A percentile compares a stretch with the other conserved stretches of the same genome.
These are phyloP conservation scores for Verticillium isaacii DNA, from an alignment of 2,329 filamentous ascomycete species.

Conservation along the genomic window DNA sequence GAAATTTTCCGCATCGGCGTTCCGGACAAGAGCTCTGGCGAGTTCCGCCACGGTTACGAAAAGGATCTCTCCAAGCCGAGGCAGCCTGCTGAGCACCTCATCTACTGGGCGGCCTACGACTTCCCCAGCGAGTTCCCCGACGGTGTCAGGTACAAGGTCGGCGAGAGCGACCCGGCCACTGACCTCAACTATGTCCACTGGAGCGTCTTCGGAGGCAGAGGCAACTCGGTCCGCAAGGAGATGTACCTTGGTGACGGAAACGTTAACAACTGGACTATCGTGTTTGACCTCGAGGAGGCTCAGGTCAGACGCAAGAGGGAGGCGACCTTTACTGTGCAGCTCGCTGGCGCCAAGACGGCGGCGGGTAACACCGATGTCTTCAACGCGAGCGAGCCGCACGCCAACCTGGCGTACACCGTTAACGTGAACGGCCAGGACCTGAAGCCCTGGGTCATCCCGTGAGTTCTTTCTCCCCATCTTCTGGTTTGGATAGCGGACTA, in stretches of 20 bases:
- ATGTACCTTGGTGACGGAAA: conserved; percentile 34
- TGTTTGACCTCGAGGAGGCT: conserved; percentile 34
- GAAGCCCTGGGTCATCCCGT: conserved; percentile 50
- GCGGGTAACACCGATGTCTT: conserved; percentile 55
- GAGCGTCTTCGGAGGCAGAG: conserved; percentile 52
- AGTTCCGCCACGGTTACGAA: conserved; percentile 50
- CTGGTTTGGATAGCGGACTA: background rate
- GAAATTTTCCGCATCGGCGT: conserved; percentile 61
- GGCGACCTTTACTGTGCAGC: conserved; percentile 58
- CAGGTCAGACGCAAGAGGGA: conserved; percentile 35
- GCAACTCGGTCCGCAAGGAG: conserved; percentile 34
- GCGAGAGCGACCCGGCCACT: conserved; percentile 34
- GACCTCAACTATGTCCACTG: conserved; percentile 60
- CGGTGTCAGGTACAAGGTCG: conserved; percentile 50
- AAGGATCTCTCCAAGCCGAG: conserved; percentile 38
- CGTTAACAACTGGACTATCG: conserved; percentile 52
- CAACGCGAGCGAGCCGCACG: conserved; percentile 44
- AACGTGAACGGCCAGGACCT: conserved; percentile 28
- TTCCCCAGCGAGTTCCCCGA: conserved; percentile 51
- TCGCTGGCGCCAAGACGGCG: conserved; percentile 58
- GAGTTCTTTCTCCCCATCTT: conserved; percentile 14
- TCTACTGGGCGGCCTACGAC: conserved; percentile 55
- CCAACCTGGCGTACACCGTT: conserved; percentile 42
- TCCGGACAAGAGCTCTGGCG: conserved; percentile 54
- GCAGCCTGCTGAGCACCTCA: conserved; percentile 46